phyloP scores from a whole-genome alignment of 805 yeast genomes.

The Wickerhamiella sorbophila region DNA sequence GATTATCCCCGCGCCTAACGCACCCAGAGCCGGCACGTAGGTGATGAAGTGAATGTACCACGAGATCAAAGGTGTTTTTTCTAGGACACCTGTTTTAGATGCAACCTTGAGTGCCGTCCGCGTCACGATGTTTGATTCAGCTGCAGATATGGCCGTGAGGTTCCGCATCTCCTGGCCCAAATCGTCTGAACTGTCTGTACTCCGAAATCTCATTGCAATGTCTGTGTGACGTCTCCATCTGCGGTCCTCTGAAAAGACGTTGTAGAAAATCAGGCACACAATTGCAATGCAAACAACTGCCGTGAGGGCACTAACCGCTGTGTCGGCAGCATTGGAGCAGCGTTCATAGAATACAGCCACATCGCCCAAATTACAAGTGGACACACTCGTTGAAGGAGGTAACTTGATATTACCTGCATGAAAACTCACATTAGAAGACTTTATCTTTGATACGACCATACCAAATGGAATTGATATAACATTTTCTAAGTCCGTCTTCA shows the following conservation, averaged over 20 bases:
- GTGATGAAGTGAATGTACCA: slow-evolving; percentile 41
- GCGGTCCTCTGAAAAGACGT: slow-evolving; percentile 5
- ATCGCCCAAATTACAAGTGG: slow-evolving; percentile 5
- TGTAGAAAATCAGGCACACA: slow-evolving; percentile 2
- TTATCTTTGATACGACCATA: slow-evolving; percentile 29
- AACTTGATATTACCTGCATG: background rate
- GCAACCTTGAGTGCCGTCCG: too few relatives aligned
- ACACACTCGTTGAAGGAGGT: background rate
- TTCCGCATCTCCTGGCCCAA: background rate
- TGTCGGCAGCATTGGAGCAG: background rate
- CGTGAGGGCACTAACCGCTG: slow-evolving; percentile 2
- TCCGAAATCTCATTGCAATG: slow-evolving; percentile 6
- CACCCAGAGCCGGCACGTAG: slow-evolving; percentile 36
- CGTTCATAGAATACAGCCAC: slow-evolving; percentile 2
- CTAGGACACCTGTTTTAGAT: too few relatives aligned
- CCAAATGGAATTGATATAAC: slow-evolving; percentile 50
- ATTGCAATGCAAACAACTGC: slow-evolving; percentile 8
- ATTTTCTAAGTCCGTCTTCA: slow-evolving; percentile 42
- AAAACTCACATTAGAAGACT: slow-evolving; percentile 5
- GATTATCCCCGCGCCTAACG: slow-evolving; percentile 39
- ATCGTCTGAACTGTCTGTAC: too few relatives aligned
- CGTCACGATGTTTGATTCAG: background rate
- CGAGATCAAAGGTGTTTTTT: slow-evolving; percentile 9
- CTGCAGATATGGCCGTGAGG: background rate
- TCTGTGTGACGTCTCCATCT: slow-evolving; percentile 8